Evolutionary conservation across 306 rosid genomes (phyloP), one percentile per base, ranked within the genome.

Genomic region (Citrullus mucosospermus): DNA sequence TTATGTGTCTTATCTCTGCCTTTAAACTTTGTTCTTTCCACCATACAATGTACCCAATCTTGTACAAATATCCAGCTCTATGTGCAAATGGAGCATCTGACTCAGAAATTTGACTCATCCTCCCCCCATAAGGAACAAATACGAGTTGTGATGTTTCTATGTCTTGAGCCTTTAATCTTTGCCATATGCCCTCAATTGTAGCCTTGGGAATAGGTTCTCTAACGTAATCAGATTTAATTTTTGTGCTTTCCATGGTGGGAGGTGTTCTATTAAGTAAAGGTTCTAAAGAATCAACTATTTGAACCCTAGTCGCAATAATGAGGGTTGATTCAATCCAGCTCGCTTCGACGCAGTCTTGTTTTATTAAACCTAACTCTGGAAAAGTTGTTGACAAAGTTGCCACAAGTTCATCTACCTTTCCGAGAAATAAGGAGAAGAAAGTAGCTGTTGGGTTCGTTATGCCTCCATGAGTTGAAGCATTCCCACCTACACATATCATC

Each of bases 301-400:
- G 82, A 66, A 60, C 82, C 17, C 87, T 78, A 83, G 87, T 87
- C 0, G 15, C 8, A 0, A 30, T 9, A 17, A 87, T 87, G 8
- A 93, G 85, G 51, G 88, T 90, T 20, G 98, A 91, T 67, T 86
- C 80, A 71, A 93, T 87, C 98, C 96, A 93, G 4, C 88, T 89
- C 63, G 88, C 88, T 81, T 88, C 91, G 2, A 55, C 9, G 30
- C 90, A 88, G 6, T 91, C 86, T 13, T 84, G 76, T 28, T 39
- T 77, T 20, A 79, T 71, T 65, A 91, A 83, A 17, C 88, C 89
- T 69, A 93, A 76, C 39, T 89, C 98, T 0, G 94, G 91, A 56
- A 91, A 93, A 14, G 62, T 81, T 0, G 66, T 16, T 79, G 89
- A 90, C 77, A 1, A 89, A 15, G 8, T 80, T 9, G 56, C 55